Conservation (phyloP, 2,329 filamentous ascomycete species). For the Colletotrichum horii region DNA sequence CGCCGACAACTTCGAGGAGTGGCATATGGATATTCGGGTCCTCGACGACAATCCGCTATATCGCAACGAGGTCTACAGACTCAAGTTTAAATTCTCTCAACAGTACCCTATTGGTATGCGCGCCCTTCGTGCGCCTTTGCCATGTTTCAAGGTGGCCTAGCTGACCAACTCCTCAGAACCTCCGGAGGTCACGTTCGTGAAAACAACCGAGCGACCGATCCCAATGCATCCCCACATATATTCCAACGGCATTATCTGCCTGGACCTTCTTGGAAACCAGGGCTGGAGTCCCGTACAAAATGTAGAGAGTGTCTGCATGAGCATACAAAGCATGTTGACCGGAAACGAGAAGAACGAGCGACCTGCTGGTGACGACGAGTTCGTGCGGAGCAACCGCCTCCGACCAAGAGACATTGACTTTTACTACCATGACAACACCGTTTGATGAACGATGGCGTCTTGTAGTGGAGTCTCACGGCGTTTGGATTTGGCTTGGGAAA, state of each 20-base stretch:
- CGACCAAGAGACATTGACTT: slow-evolving; percentile 91
- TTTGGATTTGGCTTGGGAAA: slow-evolving; percentile 12
- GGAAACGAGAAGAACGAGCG: slow-evolving; percentile 92
- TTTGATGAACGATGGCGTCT: slow-evolving; percentile 35
- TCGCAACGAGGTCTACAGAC: slow-evolving; percentile 75
- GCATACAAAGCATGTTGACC: slow-evolving; percentile 96
- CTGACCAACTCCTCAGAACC: slow-evolving; percentile 65
- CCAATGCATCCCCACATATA: slow-evolving; percentile 98
- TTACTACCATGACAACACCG: slow-evolving; percentile 88
- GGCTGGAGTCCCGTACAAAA: slow-evolving; percentile 98
- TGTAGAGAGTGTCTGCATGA: slow-evolving; percentile 96
- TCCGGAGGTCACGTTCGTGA: slow-evolving; percentile 89
- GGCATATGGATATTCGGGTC: slow-evolving; percentile 90
- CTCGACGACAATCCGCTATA: slow-evolving; percentile 93
- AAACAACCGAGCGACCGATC: slow-evolving; percentile 69
- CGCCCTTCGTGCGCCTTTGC: neutral
- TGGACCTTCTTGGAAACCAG: slow-evolving; percentile 85
- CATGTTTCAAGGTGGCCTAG: neutral
- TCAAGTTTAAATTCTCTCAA: slow-evolving; percentile 85
- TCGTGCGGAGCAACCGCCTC: slow-evolving; percentile 79
- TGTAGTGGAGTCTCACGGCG: slow-evolving; percentile 1
- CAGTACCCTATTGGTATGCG: slow-evolving; percentile 87
- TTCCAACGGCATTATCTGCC: slow-evolving; percentile 97
- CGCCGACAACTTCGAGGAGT: slow-evolving; percentile 84
- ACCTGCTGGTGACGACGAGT: slow-evolving; percentile 88